A percentile compares a stretch with the other conserved stretches of the same genome.
phyloP scores from a whole-genome alignment of 2,329 filamentous ascomycete genomes.

The Ophiostoma novo-ulmi region DNA sequence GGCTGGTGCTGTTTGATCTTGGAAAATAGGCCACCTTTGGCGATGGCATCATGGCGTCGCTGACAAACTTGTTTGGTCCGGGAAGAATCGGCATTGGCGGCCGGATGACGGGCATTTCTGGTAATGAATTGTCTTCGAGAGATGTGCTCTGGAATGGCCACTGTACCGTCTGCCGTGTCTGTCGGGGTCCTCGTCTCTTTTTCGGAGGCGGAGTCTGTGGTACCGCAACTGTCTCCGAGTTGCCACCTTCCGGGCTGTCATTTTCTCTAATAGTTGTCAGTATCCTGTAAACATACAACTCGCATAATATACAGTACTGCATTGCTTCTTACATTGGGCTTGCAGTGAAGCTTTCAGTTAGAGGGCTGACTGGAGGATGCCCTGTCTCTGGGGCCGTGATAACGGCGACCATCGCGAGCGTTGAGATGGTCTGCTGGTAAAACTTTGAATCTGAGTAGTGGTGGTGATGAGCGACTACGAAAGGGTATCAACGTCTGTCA shows the following conservation, averaged over 20 bases:
- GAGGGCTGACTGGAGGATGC: not conserved
- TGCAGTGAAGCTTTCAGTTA: not conserved
- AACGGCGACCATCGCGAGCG: not conserved
- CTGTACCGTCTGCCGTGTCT: constrained; percentile 30
- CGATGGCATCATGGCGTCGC: not conserved
- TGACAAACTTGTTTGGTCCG: not conserved
- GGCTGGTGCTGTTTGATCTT: not conserved
- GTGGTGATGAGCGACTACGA: not conserved
- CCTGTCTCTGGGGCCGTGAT: not conserved
- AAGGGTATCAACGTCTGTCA: not conserved
- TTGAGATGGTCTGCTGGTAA: not conserved
- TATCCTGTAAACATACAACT: not conserved
- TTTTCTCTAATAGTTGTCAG: not conserved
- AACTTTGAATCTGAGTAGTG: not conserved
- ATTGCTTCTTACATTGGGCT: constrained; percentile 8
- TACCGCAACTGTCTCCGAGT: not conserved
- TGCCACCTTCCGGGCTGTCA: not conserved
- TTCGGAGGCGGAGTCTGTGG: not conserved
- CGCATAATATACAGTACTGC: no score
- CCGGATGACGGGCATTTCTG: not conserved
- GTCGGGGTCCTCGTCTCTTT: not conserved
- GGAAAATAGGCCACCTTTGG: not conserved
- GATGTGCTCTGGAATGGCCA: constrained; percentile 37
- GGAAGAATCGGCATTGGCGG: not conserved
- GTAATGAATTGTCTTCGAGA: constrained; percentile 26